Conservation (phyloP, 2,329 filamentous ascomycete species). For the Chaetomiaceae sp. region DNA sequence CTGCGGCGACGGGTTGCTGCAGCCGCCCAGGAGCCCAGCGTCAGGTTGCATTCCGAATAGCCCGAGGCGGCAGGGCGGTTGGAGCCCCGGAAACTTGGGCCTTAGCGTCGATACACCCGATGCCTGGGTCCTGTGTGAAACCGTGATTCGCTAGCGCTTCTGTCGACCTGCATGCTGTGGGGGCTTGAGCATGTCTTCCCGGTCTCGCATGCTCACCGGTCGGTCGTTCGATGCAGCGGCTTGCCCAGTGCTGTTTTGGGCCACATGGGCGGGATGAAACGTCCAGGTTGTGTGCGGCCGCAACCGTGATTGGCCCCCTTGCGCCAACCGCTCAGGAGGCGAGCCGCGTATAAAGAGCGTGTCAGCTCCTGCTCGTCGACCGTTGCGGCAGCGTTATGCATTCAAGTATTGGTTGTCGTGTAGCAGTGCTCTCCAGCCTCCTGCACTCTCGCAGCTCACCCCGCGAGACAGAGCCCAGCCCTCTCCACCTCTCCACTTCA, state of each 20-base stretch:
- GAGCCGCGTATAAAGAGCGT: neutral
- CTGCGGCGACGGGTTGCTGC: conserved; percentile 6
- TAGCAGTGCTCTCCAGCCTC: too few relatives aligned
- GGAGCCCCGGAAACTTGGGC: conserved; percentile 5
- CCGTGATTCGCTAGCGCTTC: conserved; percentile 12
- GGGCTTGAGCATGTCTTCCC: conserved; percentile 4
- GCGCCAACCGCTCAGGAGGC: neutral
- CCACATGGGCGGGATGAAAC: conserved; percentile 5
- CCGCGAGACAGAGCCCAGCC: neutral
- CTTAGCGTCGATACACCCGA: conserved; percentile 10
- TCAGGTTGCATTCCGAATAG: conserved; percentile 12
- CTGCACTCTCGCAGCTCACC: neutral
- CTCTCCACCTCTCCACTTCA: neutral
- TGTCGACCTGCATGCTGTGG: conserved; percentile 17
- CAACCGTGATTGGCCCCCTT: conserved; percentile 5
- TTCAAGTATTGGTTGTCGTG: too few relatives aligned
- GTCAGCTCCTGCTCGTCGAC: too few relatives aligned
- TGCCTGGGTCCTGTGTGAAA: neutral
- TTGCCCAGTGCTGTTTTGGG: conserved; percentile 7
- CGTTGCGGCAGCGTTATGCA: too few relatives aligned
- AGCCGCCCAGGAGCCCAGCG: neutral
- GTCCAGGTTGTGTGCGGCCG: neutral
- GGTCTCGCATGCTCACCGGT: conserved; percentile 21
- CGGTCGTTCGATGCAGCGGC: conserved; percentile 1
- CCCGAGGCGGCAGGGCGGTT: conserved; percentile 2